Evolutionary conservation across 805 yeast species (phyloP).

Genomic region (Candida ponderosae): DNA sequence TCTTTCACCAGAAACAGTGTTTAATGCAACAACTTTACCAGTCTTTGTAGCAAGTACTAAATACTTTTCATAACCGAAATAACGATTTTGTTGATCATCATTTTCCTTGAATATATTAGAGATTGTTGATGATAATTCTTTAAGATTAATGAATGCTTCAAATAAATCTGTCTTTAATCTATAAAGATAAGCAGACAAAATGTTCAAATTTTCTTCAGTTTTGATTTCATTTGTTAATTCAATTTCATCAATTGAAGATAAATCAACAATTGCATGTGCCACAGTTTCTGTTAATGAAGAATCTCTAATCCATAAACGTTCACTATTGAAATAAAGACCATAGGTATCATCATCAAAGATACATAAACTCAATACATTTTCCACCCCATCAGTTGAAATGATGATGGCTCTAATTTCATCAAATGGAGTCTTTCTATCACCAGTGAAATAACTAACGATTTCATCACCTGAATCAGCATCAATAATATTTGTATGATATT

Average conservation of each 20-base stretch:
- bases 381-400: slow-evolving; percentile 9
- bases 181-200: slow-evolving; percentile 23
- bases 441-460: slow-evolving; percentile 10
- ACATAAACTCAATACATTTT: slow-evolving; percentile 7
- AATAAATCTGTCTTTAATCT: slow-evolving; percentile 23
- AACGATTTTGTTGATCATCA: slow-evolving; percentile 8
- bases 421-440: slow-evolving; percentile 7
- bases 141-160: not conserved
- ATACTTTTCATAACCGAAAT: slow-evolving; percentile 40
- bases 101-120: no score
- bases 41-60: slow-evolving; percentile 32
- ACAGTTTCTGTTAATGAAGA: slow-evolving; percentile 31
- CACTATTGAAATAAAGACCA: slow-evolving; percentile 5
- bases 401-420: slow-evolving; percentile 4
- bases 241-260: slow-evolving; percentile 7
- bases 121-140: not conserved
- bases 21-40: slow-evolving; percentile 36
- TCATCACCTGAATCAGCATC: slow-evolving; percentile 19
- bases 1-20: slow-evolving; percentile 28
- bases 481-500: slow-evolving; percentile 13
- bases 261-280: slow-evolving; percentile 25
- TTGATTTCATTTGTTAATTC: slow-evolving; percentile 21
- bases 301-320: slow-evolving; percentile 33
- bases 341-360: slow-evolving; percentile 7
- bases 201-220: slow-evolving; percentile 21